These are phyloP conservation scores for Mycena pura DNA, from an alignment of 768 basidiomycete species.

Conservation along the genomic window DNA sequence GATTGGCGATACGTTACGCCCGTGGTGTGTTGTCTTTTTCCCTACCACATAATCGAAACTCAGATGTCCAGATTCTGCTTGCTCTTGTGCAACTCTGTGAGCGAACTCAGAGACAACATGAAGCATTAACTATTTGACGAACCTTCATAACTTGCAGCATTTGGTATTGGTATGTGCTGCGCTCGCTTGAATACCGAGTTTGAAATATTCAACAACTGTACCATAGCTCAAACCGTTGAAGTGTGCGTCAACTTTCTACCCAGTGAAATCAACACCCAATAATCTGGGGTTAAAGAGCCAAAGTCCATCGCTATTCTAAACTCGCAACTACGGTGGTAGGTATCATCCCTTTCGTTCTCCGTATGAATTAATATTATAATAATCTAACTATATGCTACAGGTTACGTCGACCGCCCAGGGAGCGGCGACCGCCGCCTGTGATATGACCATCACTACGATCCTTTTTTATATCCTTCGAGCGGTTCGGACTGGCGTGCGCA, in stretches of 20 bases:
- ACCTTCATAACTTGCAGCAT: too few relatives aligned
- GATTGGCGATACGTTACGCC: not conserved
- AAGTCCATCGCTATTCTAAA: not conserved
- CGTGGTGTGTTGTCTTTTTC: not conserved
- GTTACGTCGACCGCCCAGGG: not conserved
- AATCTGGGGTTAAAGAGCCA: too few relatives aligned
- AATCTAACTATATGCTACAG: too few relatives aligned
- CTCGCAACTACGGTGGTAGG: not conserved
- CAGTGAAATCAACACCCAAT: too few relatives aligned
- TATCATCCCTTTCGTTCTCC: too few relatives aligned
- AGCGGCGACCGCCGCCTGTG: not conserved
- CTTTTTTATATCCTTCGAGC: not conserved
- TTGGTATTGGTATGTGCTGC: too few relatives aligned
- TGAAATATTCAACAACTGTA: too few relatives aligned
- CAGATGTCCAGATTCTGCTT: not conserved
- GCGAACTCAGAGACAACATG: not conserved
- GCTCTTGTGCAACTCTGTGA: not conserved
- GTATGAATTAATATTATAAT: too few relatives aligned
- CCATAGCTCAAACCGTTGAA: not conserved
- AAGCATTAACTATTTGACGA: too few relatives aligned
- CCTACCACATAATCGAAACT: not conserved
- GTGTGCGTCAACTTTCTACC: constrained; percentile 1
- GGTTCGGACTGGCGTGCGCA: not conserved
- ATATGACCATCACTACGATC: constrained; percentile 2
- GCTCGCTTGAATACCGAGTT: too few relatives aligned